Evolutionary conservation across 2,329 filamentous ascomycete genomes (phyloP).

Genomic region (Ascochyta clinopodiicola): DNA sequence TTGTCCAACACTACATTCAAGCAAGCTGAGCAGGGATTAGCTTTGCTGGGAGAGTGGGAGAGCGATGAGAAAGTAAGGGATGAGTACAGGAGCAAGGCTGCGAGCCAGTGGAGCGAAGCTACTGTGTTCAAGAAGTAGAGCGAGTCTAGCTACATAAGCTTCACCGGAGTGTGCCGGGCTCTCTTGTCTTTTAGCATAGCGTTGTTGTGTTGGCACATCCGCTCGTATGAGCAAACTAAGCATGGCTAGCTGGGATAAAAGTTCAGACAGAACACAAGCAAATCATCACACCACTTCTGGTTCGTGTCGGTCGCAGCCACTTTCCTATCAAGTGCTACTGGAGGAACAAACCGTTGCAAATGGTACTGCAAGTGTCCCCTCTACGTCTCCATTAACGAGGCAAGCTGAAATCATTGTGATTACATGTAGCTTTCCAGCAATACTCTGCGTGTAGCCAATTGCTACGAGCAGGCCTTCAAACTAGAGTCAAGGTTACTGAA

Average conservation of each 20-base stretch:
- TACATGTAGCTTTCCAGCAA: too few species aligned
- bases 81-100: slow-evolving; percentile 54
- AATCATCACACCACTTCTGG: background rate
- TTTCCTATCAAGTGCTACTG: too few species aligned
- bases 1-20: slow-evolving; percentile 59
- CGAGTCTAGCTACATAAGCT: background rate
- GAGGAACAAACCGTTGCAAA: too few species aligned
- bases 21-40: slow-evolving; percentile 63
- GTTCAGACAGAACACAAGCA: background rate
- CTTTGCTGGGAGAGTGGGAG: slow-evolving; percentile 59
- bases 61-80: slow-evolving; percentile 58
- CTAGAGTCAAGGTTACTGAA: too few species aligned
- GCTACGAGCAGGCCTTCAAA: too few species aligned
- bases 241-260: background rate
- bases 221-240: background rate
- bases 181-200: background rate
- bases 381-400: too few species aligned
- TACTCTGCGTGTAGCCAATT: too few species aligned
- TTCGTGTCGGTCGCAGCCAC: too few species aligned
- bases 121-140: slow-evolving; percentile 41
- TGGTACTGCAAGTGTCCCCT: too few species aligned
- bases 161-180: background rate
- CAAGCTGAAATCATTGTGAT: too few species aligned
- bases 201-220: background rate
- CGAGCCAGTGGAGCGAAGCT: slow-evolving; percentile 49